Evolutionary conservation across 306 rosid species (phyloP), one percentile per base, ranked within the genome.

Genomic region (Geum urbanum): DNA sequence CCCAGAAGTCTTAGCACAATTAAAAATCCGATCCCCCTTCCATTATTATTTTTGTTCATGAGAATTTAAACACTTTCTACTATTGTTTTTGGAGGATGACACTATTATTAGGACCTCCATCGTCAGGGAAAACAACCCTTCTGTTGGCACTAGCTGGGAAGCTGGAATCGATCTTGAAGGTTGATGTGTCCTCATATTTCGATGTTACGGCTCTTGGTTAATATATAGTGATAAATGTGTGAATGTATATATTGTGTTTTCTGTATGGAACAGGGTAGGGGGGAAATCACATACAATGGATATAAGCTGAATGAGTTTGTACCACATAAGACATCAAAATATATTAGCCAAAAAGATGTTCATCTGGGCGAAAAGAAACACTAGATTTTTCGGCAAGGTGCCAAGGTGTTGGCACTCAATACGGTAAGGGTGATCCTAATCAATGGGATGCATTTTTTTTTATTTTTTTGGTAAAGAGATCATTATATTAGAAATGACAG

Each of bases 361-460:
- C 98, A 94, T 74, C 79, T 87, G 1, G 97, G 97, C 69, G 91
- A 84, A 88, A 88, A 81, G 98, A 94, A 87, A 94, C 98, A 1
- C 77, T 94, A 12, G 97, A 94, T 84, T 94, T 94, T 85, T 85
- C 98, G 8, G 96, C 98, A n/a, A 81, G 98, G 59, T 94, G 98
- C 70, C 97, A 81, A 69, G 98, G 98, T 52, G 96, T 94, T 72
- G 98, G 98, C 6, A 84, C 89, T 61, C 74, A 97, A 82, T 94
- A 81, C 48, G 97, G 98, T 94, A 90, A 69, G 76, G 76, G 59
- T 59, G n/a, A n/a, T n/a, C n/a, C n/a, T n/a, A n/a, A n/a, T n/a
- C n/a, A n/a, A n/a, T n/a, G n/a, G n/a, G n/a, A n/a, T n/a, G n/a
- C n/a, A n/a, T n/a, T n/a, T n/a, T n/a, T n/a, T n/a, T n/a, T n/a